Conservation (phyloP, 2,329 filamentous ascomycete species). For the Ceratocystis diversiconidia region DNA sequence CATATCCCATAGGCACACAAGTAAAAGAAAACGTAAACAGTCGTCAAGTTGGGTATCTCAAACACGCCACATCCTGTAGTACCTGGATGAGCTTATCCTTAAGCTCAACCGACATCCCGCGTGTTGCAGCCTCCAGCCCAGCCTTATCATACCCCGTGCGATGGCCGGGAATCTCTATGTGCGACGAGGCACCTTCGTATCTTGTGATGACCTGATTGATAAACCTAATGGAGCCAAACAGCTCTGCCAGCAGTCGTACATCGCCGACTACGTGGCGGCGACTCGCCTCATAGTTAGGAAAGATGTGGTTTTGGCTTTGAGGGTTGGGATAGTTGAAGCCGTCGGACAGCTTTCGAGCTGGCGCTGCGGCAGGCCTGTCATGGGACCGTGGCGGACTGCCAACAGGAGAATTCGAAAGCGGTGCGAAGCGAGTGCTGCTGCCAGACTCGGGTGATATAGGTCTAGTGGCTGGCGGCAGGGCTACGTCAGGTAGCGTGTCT, state of each 20-base stretch:
- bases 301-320: not conserved
- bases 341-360: not conserved
- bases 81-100: slow-evolving; percentile 9
- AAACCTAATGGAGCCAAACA: not conserved
- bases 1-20: not conserved
- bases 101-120: slow-evolving; percentile 2
- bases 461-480: not conserved
- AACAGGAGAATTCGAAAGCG: not conserved
- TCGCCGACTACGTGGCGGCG: slow-evolving; percentile 2
- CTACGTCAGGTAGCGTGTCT: not conserved
- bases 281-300: not conserved
- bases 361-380: not conserved
- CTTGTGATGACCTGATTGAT: slow-evolving; percentile 5
- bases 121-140: not conserved
- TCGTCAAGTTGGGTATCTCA: slow-evolving; percentile 4
- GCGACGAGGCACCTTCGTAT: not conserved
- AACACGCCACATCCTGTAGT: not conserved
- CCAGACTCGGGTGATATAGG: not conserved
- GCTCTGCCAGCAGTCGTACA: not conserved
- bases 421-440: not conserved
- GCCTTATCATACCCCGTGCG: slow-evolving; percentile 8
- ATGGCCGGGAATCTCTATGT: not conserved
- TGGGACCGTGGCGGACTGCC: not conserved
- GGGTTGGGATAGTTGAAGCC: not conserved
- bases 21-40: not conserved